Conservation (phyloP, 169 alveolate genomes). For the Perkinsus olseni region DNA sequence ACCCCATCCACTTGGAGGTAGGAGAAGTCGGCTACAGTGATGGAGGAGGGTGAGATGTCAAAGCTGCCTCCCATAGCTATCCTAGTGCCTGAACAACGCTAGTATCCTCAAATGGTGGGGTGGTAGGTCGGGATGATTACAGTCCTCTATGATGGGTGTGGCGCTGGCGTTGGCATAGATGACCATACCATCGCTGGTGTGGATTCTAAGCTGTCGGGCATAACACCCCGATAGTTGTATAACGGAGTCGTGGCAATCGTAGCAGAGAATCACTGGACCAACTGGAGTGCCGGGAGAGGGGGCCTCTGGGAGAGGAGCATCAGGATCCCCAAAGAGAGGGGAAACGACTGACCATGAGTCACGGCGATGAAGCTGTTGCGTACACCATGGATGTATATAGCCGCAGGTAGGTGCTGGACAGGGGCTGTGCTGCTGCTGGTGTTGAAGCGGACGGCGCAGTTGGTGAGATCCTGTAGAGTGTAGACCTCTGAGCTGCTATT, state of each 20-base stretch:
- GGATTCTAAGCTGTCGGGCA: background rate
- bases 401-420: background rate
- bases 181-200: background rate
- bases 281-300: background rate
- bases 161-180: background rate
- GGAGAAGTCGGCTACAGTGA: background rate
- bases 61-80: background rate
- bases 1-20: background rate
- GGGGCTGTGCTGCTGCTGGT: background rate
- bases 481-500: background rate
- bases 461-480: background rate
- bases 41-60: background rate
- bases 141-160: background rate
- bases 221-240: background rate
- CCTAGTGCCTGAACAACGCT: background rate
- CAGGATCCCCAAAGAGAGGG: too few species aligned
- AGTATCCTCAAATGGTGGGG: background rate
- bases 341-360: background rate
- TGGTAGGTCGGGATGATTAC: background rate
- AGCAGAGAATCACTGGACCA: background rate
- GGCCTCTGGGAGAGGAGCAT: too few species aligned
- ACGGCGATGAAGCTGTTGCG: background rate
- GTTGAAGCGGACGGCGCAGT: background rate
- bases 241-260: background rate
- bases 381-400: background rate